Conservation (phyloP, 768 basidiomycete species). For the Tricholoma sp. region DNA sequence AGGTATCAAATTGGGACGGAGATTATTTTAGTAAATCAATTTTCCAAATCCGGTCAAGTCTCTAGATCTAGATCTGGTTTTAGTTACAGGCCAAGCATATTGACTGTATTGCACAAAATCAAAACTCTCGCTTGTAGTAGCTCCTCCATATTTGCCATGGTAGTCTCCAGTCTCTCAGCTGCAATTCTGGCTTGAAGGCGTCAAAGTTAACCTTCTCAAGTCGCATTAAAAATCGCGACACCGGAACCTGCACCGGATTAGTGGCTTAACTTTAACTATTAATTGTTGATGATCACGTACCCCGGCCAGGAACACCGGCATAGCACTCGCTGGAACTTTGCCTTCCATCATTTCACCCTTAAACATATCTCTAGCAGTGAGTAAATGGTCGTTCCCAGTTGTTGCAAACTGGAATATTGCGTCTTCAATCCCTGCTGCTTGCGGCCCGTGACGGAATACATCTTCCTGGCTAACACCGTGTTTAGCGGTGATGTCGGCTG, state of each 20-base stretch:
- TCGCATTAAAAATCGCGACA: conserved; percentile 54
- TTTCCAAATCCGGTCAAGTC: conserved; percentile 12
- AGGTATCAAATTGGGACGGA: conserved; percentile 35
- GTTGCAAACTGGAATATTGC: conserved; percentile 84
- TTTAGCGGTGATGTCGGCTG: conserved; percentile 75
- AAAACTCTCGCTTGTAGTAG: conserved; percentile 37
- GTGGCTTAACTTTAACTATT: conserved; percentile 3
- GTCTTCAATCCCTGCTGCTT: conserved; percentile 60
- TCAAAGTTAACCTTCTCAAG: conserved; percentile 71
- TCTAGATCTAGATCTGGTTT: not conserved
- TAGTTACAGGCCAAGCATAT: no score
- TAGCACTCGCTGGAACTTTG: conserved; percentile 49
- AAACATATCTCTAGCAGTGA: conserved; percentile 69
- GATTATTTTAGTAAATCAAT: conserved; percentile 38
- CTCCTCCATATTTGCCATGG: conserved; percentile 62
- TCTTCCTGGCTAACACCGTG: conserved; percentile 79
- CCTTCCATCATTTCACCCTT: conserved; percentile 42
- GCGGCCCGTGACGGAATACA: conserved; percentile 55
- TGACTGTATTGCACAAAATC: conserved; percentile 12
- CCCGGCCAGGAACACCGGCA: conserved; percentile 70
- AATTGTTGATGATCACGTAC: conserved; percentile 38
- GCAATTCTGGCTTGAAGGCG: conserved; percentile 60
- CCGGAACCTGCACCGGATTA: conserved; percentile 50
- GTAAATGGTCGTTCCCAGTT: conserved; percentile 73
- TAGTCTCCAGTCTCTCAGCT: conserved; percentile 69